Base-by-base conservation (phyloP, 805 yeast genomes). In the Candida glaebosa region DNA sequence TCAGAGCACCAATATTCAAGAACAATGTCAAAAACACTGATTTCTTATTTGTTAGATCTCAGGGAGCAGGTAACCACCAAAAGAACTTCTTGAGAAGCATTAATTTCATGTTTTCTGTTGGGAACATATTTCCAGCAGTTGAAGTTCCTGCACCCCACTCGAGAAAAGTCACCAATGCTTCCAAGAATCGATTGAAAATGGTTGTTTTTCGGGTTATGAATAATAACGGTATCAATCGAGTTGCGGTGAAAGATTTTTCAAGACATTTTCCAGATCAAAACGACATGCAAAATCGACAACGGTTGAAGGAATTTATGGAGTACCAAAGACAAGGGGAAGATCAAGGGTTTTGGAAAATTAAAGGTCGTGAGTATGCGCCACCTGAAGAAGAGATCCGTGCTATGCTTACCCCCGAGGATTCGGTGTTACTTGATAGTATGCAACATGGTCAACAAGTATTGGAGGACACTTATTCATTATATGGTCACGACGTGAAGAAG, bases 121-220 rank as follows among this genome's bases (percentile, higher is more conserved):
- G 99, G 1, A 96, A 93, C 57, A 77, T 86, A 0, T 81, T 88
- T 50, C 99, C 99, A 1, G 96, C 88, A 2, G 86, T 87, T 36
- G 96, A 88, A 54, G 84, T 93, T 25, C 99, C 99, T 0, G 97
- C 98, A 1, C 99, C 99, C 2, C 96, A 93, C 58, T 88, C 97
- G 1, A 78, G 99, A 61, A 89, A 88, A 54, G 97, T 90, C 17
- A 90, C 98, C 1, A 84, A 96, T 3, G 90, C 95, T 18, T 81
- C 89, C 32, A 90, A 91, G 54, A 90, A 89, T 56, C 73, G 99
- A 47, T 68, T 93, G 49, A 89, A 87, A 61, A 90, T 93, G 96
- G 82, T 93, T 52, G 98, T 89, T 2, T 91, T 79, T 54, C 77
- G 98, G 40, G 86, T 89, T 0, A 69, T 93, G 62, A 87, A 89